These are phyloP conservation scores for Carex littledalei DNA, from an alignment of 176 grass and related monocot genomes.

Conservation along the genomic window DNA sequence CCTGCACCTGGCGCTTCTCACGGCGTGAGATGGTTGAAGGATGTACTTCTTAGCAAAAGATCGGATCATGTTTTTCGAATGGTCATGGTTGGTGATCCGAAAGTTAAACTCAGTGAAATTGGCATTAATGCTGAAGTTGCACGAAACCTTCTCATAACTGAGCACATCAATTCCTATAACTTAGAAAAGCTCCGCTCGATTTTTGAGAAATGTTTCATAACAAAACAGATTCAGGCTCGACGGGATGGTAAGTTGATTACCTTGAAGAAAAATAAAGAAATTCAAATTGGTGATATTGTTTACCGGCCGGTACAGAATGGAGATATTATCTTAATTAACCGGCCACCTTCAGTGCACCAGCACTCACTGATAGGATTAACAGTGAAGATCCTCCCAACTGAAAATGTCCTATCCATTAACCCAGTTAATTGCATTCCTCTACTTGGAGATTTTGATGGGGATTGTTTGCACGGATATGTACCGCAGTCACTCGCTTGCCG, in stretches of 20 bases:
- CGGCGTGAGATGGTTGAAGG: conserved; percentile 88
- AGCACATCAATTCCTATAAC: conserved; percentile 60
- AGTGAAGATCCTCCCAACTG: conserved; percentile 49
- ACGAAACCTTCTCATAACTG: conserved; percentile 49
- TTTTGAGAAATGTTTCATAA: conserved; percentile 54
- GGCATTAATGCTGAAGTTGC: conserved; percentile 63
- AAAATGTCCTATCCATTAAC: conserved; percentile 62
- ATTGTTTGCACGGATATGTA: conserved; percentile 93
- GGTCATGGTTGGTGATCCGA: conserved; percentile 84
- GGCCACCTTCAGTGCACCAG: conserved; percentile 87
- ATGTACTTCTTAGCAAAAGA: conserved; percentile 79
- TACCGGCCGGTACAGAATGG: conserved; percentile 73
- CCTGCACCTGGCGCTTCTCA: conserved; percentile 34
- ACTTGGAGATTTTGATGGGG: conserved; percentile 89
- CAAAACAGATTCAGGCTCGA: conserved; percentile 33
- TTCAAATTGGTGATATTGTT: conserved; percentile 72
- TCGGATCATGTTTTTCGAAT: conserved; percentile 72
- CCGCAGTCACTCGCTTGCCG: conserved; percentile 65
- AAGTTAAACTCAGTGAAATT: conserved; percentile 67
- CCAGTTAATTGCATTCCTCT: conserved; percentile 78
- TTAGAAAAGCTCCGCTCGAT: conserved; percentile 42
- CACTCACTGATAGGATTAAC: conserved; percentile 84
- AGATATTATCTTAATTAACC: conserved; percentile 81
- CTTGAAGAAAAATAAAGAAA: conserved; percentile 47
- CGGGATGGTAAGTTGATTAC: conserved; percentile 42